Evolutionary conservation across 1,284 basidiomycete genomes (phyloP), one percentile per base, ranked within the genome.

Genomic region (Pseudozyma sp.): DNA sequence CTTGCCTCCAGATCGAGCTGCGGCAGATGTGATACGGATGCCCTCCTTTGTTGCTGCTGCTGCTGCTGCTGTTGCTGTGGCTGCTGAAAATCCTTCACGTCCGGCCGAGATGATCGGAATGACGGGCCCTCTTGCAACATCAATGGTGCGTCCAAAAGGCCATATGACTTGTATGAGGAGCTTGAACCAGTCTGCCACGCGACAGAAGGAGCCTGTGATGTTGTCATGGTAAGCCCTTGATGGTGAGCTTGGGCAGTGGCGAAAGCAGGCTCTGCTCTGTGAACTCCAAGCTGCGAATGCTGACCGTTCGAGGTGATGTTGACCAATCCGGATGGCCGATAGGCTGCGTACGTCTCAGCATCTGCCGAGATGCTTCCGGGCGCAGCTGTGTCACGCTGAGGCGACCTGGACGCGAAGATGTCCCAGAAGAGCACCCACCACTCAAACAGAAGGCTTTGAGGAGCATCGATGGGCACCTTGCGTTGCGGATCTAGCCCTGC

Each of bases 381-480:
- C 5, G 11, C 30, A 31, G 33, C 42, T 16, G 5, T 14, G 14
- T 5, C 30, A 7, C 7, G 11, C 5, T 54, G 51, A 4, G 8
- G 24, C 31, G 54, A 40, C 31, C 61, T 58, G 1, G 60, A 49
- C n/a, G 68, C 56, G 29, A 75, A 64, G 24, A 75, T 31, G 9
- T 75, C 67, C 72, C 60, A 75, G 40, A 75, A 70, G 29, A 75
- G 54, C 13, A 61, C 54, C 68, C 72, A 75, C 72, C 72, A 75
- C 31, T 75, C 72, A 43, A 63, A 75, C 4, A 75, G 57, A 30
- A 75, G 50, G 17, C 63, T 53, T 13, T 75, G 68, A 3, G 72
- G 72, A 0, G 68, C 68, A 49, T 75, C 72, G 50, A 75, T 75
- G 19, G 72, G 72, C 7, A 61, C 60, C n/a, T 48, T 30, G 19